phyloP scores from a whole-genome alignment of 208 protist species.

The Wallacemonas collosoma region DNA sequence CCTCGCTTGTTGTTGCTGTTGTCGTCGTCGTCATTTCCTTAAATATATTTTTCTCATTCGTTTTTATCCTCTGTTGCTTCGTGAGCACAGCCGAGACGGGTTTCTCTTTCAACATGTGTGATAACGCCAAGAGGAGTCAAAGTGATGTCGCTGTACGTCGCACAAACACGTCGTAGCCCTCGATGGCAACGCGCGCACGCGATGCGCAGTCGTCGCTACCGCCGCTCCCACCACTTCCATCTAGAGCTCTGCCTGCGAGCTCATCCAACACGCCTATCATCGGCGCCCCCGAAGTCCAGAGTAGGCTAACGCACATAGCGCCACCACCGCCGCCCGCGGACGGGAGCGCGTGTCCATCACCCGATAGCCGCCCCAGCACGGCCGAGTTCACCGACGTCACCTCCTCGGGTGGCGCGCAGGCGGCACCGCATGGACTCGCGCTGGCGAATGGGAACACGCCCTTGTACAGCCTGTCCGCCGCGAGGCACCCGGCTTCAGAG shows the following conservation, averaged over 20 bases:
- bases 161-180: background rate
- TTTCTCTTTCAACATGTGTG: constrained; percentile 3
- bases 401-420: background rate
- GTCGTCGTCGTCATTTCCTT: background rate
- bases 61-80: constrained; percentile 3
- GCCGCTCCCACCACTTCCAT: too few species aligned
- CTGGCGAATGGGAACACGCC: background rate
- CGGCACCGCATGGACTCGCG: background rate
- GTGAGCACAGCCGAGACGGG: background rate
- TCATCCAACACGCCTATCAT: too few species aligned
- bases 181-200: background rate
- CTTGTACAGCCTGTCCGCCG: background rate
- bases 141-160: background rate
- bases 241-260: too few species aligned
- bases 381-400: background rate
- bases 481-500: background rate
- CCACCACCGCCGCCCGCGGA: background rate
- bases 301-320: background rate
- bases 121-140: background rate
- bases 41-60: background rate
- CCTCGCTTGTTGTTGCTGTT: background rate
- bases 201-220: too few species aligned
- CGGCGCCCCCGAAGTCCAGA: background rate
- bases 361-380: background rate
- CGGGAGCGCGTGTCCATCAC: background rate